Evolutionary conservation across 164 flowering plant species (phyloP).

Genomic region (Brasenia schreberi): DNA sequence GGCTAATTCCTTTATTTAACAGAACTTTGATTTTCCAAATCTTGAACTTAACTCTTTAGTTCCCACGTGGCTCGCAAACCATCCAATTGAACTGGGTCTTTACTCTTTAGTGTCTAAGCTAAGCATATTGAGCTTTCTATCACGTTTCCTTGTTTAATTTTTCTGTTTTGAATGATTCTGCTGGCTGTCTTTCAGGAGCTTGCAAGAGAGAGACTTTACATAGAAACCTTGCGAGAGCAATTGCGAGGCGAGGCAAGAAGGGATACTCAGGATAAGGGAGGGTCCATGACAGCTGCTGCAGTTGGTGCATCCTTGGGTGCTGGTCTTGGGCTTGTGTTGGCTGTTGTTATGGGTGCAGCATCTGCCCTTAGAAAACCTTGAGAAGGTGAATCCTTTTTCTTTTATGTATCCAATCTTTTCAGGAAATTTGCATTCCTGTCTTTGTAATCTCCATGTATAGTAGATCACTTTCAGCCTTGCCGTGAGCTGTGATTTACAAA

Average conservation of each 20-base stretch:
- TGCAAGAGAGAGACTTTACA: constrained; percentile 47
- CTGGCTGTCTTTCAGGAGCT: constrained; percentile 37
- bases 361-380: constrained; percentile 43
- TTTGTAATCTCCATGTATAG: no score
- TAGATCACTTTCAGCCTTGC: no score
- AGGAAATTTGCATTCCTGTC: no score
- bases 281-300: constrained; percentile 51
- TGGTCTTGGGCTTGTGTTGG: constrained; percentile 72
- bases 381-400: neutral
- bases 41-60: no score
- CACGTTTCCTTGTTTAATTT: neutral
- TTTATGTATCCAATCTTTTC: no score
- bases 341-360: constrained; percentile 96
- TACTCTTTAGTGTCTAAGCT: no score
- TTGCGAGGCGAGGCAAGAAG: constrained; percentile 21
- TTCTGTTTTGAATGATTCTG: neutral
- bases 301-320: constrained; percentile 91
- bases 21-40: no score
- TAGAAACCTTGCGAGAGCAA: constrained; percentile 49
- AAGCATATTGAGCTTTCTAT: no score
- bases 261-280: constrained; percentile 38
- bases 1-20: no score
- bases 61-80: no score
- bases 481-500: no score
- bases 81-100: no score